Evolutionary conservation across 2,329 filamentous ascomycete species (phyloP).

Genomic region (Xylariaceae sp.): DNA sequence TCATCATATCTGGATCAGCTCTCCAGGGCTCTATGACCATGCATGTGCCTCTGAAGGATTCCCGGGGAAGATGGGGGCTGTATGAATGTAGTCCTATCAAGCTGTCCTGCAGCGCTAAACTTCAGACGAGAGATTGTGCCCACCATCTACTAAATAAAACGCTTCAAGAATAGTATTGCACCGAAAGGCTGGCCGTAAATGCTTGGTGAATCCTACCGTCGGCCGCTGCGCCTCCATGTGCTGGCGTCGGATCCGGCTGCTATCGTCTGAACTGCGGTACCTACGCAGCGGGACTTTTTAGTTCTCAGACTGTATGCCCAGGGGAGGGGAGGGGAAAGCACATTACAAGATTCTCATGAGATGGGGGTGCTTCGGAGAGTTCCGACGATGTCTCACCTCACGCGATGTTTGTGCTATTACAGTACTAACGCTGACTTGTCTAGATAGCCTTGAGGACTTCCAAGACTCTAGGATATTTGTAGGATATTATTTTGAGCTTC

Average conservation of each 20-base stretch:
- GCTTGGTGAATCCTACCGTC: slow-evolving; percentile 15
- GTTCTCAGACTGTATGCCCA: too few species aligned
- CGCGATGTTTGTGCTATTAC: too few species aligned
- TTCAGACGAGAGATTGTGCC: slow-evolving; percentile 29
- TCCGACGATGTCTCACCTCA: too few species aligned
- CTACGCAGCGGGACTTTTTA: too few species aligned
- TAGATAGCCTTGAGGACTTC: neutral
- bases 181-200: slow-evolving; percentile 12
- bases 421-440: neutral
- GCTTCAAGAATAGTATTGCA: slow-evolving; percentile 26
- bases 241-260: slow-evolving; percentile 23
- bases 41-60: slow-evolving; percentile 25
- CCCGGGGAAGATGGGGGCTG: slow-evolving; percentile 32
- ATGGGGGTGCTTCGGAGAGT: slow-evolving; percentile 3
- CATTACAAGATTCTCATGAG: too few species aligned
- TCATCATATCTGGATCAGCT: slow-evolving; percentile 17
- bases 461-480: too few species aligned
- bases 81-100: slow-evolving; percentile 30
- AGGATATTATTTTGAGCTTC: too few species aligned
- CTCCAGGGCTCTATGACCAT: slow-evolving; percentile 4
- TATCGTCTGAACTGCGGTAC: slow-evolving; percentile 2
- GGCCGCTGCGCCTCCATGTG: slow-evolving; percentile 28
- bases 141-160: slow-evolving; percentile 15
- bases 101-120: slow-evolving; percentile 17
- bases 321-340: too few species aligned